These are phyloP conservation scores for Diaporthe citrichinensis DNA, from an alignment of 2,329 filamentous ascomycete genomes.

Conservation along the genomic window DNA sequence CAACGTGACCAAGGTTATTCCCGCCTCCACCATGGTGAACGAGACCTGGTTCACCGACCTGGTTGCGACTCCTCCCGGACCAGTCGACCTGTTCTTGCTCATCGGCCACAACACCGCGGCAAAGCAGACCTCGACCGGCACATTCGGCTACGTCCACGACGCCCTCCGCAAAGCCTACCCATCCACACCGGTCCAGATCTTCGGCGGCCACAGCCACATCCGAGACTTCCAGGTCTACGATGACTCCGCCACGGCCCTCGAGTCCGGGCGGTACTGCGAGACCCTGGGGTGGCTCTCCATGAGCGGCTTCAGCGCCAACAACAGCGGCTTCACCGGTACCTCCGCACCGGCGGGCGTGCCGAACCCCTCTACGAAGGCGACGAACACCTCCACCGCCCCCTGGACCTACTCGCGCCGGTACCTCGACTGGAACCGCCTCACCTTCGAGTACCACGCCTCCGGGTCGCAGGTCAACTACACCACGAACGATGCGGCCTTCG, in stretches of 20 bases:
- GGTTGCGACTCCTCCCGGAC: conserved; percentile 61
- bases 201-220: conserved; percentile 76
- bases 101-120: conserved; percentile 75
- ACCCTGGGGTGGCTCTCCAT: conserved; percentile 78
- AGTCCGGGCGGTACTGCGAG: conserved; percentile 77
- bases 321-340: conserved; percentile 57
- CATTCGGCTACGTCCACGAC: conserved; percentile 62
- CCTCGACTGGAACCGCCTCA: conserved; percentile 77
- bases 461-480: conserved; percentile 46
- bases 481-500: conserved; percentile 40
- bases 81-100: conserved; percentile 75
- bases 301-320: conserved; percentile 66
- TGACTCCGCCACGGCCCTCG: conserved; percentile 71
- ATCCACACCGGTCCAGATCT: conserved; percentile 73
- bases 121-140: conserved; percentile 58
- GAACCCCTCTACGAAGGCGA: conserved; percentile 57
- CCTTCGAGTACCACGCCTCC: conserved; percentile 74
- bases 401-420: conserved; percentile 71
- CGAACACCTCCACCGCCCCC: conserved; percentile 53
- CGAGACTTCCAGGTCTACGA: conserved; percentile 77
- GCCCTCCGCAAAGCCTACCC: conserved; percentile 71
- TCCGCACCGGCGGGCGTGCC: conserved; percentile 54
- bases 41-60: conserved; percentile 73
- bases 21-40: conserved; percentile 64
- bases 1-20: conserved; percentile 72